Base-by-base conservation (phyloP, 192 early-diverging fungal species). In the Coemansia sp. region DNA sequence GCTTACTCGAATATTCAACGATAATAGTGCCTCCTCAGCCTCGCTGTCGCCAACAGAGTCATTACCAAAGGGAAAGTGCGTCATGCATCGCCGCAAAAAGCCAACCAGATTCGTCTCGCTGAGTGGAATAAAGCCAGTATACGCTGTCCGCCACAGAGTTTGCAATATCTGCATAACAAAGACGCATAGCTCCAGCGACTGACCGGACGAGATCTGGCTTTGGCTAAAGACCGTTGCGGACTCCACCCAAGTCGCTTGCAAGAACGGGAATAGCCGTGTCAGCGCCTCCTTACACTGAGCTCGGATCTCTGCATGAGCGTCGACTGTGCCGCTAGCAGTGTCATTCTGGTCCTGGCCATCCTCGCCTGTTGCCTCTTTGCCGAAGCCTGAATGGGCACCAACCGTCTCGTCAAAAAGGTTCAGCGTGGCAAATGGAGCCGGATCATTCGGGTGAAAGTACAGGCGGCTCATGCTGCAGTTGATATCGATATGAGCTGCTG, bases 211-310 rank as follows among this genome's bases (percentile, higher is more conserved):
- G 3, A 81, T 63, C 1, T 76, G 76, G 2, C 82, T 75, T 4
- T 81, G 63, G 1, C 85, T 82, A 70, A 95, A 93, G 0, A 91
- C 86, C 9, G 94, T 88, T 3, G 88, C 86, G 31, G 89, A 80
- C 66, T 95, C 94, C 21, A 93, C 70, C 94, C 94, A 95, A 0
- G 88, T 70, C 4, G 91, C 90, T 32, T 92, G 86, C 19, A 95
- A 76, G 48, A 91, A 80, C 19, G 90, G 91, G 55, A 91, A 86
- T 48, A 89, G 62, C 41, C 80, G 70, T 19, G 68, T 42, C 78
- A 85, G 36, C 75, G 87, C 55, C 70, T 72, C 81, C 21, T 15
- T 37, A 67, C 76, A 67, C 38, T 63, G 69, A 7, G 61, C 62
- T 19, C 76, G 39, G 4, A 76, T 58, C 9, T 64, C 62, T 1